phyloP scores from a whole-genome alignment of 768 basidiomycete species.

The Mycena indigotica region DNA sequence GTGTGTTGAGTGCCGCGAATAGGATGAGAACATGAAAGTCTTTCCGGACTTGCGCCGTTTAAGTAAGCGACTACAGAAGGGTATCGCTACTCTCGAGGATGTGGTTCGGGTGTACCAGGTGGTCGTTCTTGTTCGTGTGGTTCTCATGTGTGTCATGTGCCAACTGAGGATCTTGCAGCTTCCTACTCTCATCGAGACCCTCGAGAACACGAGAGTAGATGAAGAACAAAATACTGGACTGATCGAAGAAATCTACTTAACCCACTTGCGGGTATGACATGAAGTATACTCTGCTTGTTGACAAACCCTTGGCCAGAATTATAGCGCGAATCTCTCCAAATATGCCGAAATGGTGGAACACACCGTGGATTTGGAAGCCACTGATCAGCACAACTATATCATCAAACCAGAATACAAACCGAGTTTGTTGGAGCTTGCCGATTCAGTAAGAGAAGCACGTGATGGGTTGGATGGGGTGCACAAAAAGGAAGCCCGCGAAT shows the following conservation, averaged over 20 bases:
- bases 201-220: conserved; percentile 53
- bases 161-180: conserved; percentile 45
- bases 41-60: conserved; percentile 96
- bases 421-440: conserved; percentile 66
- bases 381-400: conserved; percentile 84
- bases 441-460: conserved; percentile 67
- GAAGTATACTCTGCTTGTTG: not conserved
- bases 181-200: conserved; percentile 67
- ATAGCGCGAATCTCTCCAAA: conserved; percentile 63
- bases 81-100: conserved; percentile 84
- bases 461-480: conserved; percentile 88
- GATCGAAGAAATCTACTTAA: conserved; percentile 69
- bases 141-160: not conserved
- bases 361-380: conserved; percentile 87
- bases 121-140: conserved; percentile 64
- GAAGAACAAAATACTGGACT: conserved; percentile 51
- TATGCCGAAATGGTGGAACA: conserved; percentile 95
- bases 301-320: conserved; percentile 49
- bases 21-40: conserved; percentile 86
- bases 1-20: not conserved
- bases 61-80: conserved; percentile 87
- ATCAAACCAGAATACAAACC: conserved; percentile 93
- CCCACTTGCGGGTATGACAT: conserved; percentile 54
- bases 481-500: conserved; percentile 60
- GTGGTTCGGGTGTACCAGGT: conserved; percentile 97